Conservation (phyloP, 1,284 basidiomycete species). For the Moesziomyces aphidis region DNA sequence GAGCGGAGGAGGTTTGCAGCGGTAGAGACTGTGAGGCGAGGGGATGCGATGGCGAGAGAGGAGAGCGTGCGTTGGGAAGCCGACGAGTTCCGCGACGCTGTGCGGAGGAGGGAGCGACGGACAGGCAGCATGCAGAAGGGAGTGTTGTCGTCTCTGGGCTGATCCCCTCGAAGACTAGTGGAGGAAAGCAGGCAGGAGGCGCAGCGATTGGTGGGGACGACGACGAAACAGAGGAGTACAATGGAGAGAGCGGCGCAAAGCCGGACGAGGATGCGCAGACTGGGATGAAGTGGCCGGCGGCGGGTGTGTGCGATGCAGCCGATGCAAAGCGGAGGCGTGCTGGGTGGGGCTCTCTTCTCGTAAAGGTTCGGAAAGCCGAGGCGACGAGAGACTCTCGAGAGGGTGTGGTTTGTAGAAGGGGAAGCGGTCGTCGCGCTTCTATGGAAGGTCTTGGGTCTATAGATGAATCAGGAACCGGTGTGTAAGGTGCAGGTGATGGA, state of each 20-base stretch:
- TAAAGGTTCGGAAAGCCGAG: neutral
- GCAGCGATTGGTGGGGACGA: constrained; percentile 18
- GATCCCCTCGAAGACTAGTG: constrained; percentile 23
- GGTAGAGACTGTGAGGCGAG: constrained; percentile 2
- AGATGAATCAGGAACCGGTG: too few species aligned
- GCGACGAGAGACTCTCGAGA: neutral
- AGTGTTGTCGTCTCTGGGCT: constrained; percentile 25
- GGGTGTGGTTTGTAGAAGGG: neutral
- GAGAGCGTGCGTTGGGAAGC: constrained; percentile 14
- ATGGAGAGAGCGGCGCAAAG: constrained; percentile 11
- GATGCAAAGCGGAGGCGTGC: too few species aligned
- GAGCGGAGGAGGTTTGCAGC: constrained; percentile 2
- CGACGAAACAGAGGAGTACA: constrained; percentile 14
- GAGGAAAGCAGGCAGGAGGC: constrained; percentile 32
- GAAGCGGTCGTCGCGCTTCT: neutral
- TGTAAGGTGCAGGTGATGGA: neutral
- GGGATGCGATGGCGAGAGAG: constrained; percentile 1
- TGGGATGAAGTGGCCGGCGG: neutral
- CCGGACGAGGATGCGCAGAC: constrained; percentile 2
- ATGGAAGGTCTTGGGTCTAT: neutral
- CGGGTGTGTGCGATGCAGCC: too few species aligned
- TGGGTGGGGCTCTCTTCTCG: neutral
- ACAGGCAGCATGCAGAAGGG: constrained; percentile 44
- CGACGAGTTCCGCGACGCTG: constrained; percentile 22
- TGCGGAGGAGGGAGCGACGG: constrained; percentile 36